Evolutionary conservation across 768 basidiomycete species (phyloP).

Genomic region (Phanerodontia chrysosporium): DNA sequence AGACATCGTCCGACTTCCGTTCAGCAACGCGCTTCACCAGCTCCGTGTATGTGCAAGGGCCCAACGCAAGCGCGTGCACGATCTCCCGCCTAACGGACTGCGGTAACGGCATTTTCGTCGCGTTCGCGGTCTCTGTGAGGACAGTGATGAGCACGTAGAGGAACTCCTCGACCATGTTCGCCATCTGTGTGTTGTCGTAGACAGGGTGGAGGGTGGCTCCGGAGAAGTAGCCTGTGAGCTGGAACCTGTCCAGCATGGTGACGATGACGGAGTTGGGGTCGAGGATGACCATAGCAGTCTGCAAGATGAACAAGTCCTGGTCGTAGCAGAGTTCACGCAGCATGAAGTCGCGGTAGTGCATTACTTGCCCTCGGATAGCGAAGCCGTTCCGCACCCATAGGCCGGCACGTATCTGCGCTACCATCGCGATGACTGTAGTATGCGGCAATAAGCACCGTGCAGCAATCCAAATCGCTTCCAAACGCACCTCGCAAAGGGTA

Average conservation of each 20-base stretch:
- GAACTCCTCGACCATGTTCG: conserved; percentile 89
- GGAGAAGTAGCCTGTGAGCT: conserved; percentile 74
- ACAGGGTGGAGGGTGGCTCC: conserved; percentile 51
- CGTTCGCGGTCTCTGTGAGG: conserved; percentile 75
- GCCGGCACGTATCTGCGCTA: conserved; percentile 91
- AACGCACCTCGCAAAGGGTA: conserved; percentile 81
- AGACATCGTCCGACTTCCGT: conserved; percentile 76
- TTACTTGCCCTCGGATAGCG: conserved; percentile 88
- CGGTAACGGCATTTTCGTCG: conserved; percentile 61
- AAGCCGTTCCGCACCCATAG: conserved; percentile 98
- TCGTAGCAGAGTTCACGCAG: conserved; percentile 95
- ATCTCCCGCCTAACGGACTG: conserved; percentile 77
- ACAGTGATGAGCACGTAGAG: conserved; percentile 85
- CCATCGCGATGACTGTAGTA: conserved; percentile 74
- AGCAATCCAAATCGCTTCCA: background rate
- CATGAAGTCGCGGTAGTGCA: conserved; percentile 96
- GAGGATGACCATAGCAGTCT: conserved; percentile 75
- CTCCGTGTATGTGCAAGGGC: conserved; percentile 86
- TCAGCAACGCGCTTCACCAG: conserved; percentile 90
- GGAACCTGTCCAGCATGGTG: conserved; percentile 87
- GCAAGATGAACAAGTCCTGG: conserved; percentile 89
- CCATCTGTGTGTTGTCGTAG: conserved; percentile 69
- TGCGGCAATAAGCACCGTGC: background rate
- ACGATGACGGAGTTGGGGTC: conserved; percentile 78
- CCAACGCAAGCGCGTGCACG: conserved; percentile 85